Conservation (phyloP, 352 stramenopile genomes). For the Phytophthora macrochlamydospora region DNA sequence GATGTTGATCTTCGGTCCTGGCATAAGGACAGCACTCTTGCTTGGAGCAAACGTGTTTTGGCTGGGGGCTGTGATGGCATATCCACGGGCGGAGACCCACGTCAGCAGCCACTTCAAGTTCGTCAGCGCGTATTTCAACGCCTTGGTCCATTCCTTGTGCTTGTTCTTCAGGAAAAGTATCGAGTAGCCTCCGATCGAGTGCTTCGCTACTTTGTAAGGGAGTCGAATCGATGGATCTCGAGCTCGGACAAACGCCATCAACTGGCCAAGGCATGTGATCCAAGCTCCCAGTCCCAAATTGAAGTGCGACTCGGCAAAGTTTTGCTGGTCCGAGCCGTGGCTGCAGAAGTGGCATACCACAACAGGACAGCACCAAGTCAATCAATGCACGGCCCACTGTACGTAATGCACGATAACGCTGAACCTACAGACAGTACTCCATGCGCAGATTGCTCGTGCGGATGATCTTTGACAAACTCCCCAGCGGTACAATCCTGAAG, state of each 20-base stretch:
- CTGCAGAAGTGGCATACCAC: constrained; percentile 43
- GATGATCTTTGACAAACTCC: constrained; percentile 89
- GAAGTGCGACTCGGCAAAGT: constrained; percentile 86
- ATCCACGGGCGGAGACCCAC: constrained; percentile 56
- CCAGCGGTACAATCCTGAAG: constrained; percentile 87
- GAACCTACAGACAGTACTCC: constrained; percentile 80
- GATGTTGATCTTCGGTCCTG: constrained; percentile 17
- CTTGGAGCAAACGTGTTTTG: constrained; percentile 5
- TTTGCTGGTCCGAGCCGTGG: constrained; percentile 84
- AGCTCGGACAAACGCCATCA: constrained; percentile 60
- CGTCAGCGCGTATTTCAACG: constrained; percentile 83
- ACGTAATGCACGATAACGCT: background rate
- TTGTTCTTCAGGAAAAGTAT: constrained; percentile 85
- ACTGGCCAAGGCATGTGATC: constrained; percentile 76
- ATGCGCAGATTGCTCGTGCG: constrained; percentile 77
- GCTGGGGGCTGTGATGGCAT: constrained; percentile 19
- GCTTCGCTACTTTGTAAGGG: constrained; percentile 83
- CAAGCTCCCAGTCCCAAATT: constrained; percentile 85
- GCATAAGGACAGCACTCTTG: constrained; percentile 22
- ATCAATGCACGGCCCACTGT: background rate
- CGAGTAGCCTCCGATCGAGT: constrained; percentile 70
- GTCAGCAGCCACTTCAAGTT: constrained; percentile 88
- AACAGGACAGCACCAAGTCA: constrained; percentile 6
- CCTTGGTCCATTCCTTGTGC: constrained; percentile 86
- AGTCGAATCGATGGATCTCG: constrained; percentile 66